phyloP scores from a whole-genome alignment of 2,329 filamentous ascomycete genomes.

The Remersonia thermophila region DNA sequence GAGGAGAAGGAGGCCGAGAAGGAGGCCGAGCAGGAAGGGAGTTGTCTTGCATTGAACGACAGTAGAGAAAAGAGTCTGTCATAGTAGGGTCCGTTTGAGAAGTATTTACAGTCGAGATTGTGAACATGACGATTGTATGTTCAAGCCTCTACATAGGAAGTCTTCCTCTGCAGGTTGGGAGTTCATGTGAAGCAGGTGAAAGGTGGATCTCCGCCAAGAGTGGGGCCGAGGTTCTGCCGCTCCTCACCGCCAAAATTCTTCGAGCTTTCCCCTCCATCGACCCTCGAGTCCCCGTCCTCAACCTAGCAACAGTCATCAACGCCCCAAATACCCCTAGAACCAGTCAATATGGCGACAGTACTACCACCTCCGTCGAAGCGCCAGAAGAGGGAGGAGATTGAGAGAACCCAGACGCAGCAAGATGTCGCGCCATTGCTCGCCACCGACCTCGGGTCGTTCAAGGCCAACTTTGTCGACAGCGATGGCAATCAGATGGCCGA shows the following conservation, averaged over 20 bases:
- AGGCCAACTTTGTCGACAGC: slow-evolving; percentile 79
- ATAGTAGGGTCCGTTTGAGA: too few species aligned
- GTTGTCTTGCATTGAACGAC: too few species aligned
- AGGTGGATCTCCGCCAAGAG: too few species aligned
- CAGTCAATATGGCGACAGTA: slow-evolving; percentile 22
- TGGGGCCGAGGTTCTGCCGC: slow-evolving; percentile 14
- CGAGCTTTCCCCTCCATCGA: slow-evolving; percentile 2
- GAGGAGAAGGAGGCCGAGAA: too few species aligned
- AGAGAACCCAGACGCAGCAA: slow-evolving; percentile 61
- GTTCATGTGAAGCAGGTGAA: too few species aligned
- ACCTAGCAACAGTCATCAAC: not conserved
- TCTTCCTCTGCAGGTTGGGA: too few species aligned
- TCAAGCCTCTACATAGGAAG: too few species aligned
- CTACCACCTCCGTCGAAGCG: slow-evolving; percentile 46
- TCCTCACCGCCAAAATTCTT: slow-evolving; percentile 19
- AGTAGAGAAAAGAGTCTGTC: too few species aligned
- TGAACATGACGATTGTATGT: too few species aligned
- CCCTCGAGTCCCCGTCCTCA: too few species aligned
- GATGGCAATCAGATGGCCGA: slow-evolving; percentile 60
- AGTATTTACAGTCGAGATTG: too few species aligned
- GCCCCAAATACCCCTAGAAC: not conserved
- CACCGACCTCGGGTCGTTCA: slow-evolving; percentile 61
- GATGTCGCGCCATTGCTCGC: slow-evolving; percentile 58
- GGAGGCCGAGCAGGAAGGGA: too few species aligned
- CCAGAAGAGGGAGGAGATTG: slow-evolving; percentile 63